phyloP scores from a whole-genome alignment of 148 eudicot genomes.

The Oxyria digyna region DNA sequence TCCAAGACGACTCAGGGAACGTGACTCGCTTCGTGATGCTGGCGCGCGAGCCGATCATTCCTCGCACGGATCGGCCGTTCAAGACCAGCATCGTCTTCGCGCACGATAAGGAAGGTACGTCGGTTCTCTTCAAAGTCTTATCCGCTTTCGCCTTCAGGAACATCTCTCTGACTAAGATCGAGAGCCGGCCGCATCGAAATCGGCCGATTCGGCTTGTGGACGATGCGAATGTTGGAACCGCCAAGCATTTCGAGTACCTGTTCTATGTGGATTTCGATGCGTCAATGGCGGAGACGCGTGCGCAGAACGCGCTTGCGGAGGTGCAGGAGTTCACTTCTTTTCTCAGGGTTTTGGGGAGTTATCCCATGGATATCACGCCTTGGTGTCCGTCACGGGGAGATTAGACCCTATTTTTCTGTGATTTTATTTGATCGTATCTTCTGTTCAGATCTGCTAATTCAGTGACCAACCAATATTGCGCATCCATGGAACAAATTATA shows the following conservation, averaged over 20 bases:
- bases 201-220: slow-evolving; percentile 69
- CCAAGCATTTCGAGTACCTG: slow-evolving; percentile 96
- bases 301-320: slow-evolving; percentile 89
- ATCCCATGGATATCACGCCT: slow-evolving; percentile 97
- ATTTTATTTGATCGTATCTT: not conserved
- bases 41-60: slow-evolving; percentile 91
- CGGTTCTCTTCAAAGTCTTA: slow-evolving; percentile 87
- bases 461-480: not conserved
- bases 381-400: slow-evolving; percentile 50
- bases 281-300: slow-evolving; percentile 83
- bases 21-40: slow-evolving; percentile 92
- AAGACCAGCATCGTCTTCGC: slow-evolving; percentile 98
- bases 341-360: slow-evolving; percentile 86
- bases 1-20: slow-evolving; percentile 79
- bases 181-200: slow-evolving; percentile 86
- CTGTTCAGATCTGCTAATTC: not conserved
- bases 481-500: not conserved
- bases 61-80: slow-evolving; percentile 76
- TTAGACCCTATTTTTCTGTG: slow-evolving; percentile 1
- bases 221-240: slow-evolving; percentile 77
- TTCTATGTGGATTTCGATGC: slow-evolving; percentile 96
- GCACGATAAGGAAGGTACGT: slow-evolving; percentile 62
- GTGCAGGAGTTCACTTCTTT: slow-evolving; percentile 95
- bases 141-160: slow-evolving; percentile 92
- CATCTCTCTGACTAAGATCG: slow-evolving; percentile 85